phyloP scores from a whole-genome alignment of 2,329 filamentous ascomycete genomes.

The Sclerotinia sclerotiorum region DNA sequence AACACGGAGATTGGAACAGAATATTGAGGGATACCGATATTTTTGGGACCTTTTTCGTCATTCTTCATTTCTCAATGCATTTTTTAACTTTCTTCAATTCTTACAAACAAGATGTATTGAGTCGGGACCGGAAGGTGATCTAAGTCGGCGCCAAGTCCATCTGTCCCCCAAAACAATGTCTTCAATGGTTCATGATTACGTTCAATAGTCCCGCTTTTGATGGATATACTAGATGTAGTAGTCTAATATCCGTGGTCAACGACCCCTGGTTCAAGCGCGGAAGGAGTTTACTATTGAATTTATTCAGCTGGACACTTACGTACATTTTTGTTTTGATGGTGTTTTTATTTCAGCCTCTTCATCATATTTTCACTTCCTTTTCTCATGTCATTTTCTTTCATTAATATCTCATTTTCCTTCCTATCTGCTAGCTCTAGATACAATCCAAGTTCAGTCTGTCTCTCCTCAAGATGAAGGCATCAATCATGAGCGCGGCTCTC shows the following conservation, averaged over 20 bases:
- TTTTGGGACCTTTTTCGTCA: neutral
- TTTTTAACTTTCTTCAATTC: no score
- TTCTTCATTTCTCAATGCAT: no score
- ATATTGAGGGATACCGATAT: neutral
- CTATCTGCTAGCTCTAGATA: neutral
- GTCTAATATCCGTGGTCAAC: slow-evolving; percentile 4
- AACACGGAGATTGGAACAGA: slow-evolving; percentile 7
- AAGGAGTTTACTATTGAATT: neutral
- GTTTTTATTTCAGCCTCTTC: neutral
- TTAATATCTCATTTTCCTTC: neutral
- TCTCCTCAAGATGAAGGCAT: slow-evolving; percentile 9
- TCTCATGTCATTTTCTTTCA: neutral
- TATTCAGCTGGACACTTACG: neutral
- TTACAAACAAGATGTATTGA: neutral
- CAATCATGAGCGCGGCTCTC: slow-evolving; percentile 1
- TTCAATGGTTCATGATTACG: neutral
- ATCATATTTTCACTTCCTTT: neutral
- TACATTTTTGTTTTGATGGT: neutral
- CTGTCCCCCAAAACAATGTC: no score
- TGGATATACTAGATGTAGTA: neutral
- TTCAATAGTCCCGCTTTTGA: slow-evolving; percentile 1
- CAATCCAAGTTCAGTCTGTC: no score
- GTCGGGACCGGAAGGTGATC: neutral
- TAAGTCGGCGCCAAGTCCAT: neutral
- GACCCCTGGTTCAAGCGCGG: neutral